Evolutionary conservation across 2,329 filamentous ascomycete genomes (phyloP).

Genomic region (Phaeosphaeria sp.): DNA sequence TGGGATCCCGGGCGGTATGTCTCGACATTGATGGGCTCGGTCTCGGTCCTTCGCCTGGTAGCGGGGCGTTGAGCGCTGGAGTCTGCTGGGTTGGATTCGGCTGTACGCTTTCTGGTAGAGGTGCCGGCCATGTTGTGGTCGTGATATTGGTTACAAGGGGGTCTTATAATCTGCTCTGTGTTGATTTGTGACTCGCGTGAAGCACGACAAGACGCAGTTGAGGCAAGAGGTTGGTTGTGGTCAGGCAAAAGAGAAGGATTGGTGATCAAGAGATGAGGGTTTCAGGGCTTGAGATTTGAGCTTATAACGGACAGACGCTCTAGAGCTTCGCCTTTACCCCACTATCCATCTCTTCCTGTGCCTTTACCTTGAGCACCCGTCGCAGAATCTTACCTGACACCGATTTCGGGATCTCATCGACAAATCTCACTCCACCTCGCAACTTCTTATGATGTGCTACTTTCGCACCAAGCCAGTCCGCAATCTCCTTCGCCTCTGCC

Average conservation of each 20-base stretch:
- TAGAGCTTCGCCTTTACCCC: conserved; percentile 53
- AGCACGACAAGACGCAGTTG: neutral
- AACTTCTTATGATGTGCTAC: conserved; percentile 57
- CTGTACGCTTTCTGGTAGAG: neutral
- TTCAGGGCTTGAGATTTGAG: neutral
- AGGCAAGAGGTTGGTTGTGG: neutral
- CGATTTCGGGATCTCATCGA: conserved; percentile 58
- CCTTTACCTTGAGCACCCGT: conserved; percentile 53
- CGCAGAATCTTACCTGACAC: conserved; percentile 57
- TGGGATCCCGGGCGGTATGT: neutral
- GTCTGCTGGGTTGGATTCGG: neutral
- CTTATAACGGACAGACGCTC: neutral
- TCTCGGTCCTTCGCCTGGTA: neutral
- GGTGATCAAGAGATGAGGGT: neutral
- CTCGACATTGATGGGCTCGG: neutral
- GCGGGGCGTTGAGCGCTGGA: neutral
- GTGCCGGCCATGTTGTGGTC: neutral
- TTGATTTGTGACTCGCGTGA: neutral
- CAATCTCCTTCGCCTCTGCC: conserved; percentile 48
- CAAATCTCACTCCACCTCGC: conserved; percentile 54
- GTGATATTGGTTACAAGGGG: neutral
- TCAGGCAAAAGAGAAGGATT: neutral
- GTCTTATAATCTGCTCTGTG: neutral
- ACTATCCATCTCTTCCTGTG: conserved; percentile 49
- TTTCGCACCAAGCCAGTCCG: conserved; percentile 51